These are phyloP conservation scores for Termitomyces sp. DNA, from an alignment of 768 basidiomycete species.

Conservation along the genomic window DNA sequence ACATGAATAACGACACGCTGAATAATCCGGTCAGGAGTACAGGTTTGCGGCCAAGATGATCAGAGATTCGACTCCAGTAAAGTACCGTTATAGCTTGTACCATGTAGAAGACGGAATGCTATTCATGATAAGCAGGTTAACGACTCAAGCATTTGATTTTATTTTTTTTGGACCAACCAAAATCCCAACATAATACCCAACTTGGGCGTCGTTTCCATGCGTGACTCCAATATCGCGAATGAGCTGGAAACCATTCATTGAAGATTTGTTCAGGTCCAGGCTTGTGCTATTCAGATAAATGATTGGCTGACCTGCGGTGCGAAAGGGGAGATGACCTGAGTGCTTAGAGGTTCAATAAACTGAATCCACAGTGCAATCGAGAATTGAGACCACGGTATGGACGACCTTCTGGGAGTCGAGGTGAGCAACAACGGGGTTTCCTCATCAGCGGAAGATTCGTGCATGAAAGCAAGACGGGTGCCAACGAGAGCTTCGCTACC, in stretches of 20 bases:
- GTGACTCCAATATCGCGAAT: constrained; percentile 67
- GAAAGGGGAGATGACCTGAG: constrained; percentile 72
- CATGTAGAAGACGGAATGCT: constrained; percentile 77
- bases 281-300: neutral
- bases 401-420: constrained; percentile 34
- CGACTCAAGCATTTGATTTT: neutral
- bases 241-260: constrained; percentile 30
- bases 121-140: neutral
- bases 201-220: constrained; percentile 61
- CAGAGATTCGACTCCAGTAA: constrained; percentile 73
- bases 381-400: constrained; percentile 66
- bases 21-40: constrained; percentile 61
- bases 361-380: constrained; percentile 64
- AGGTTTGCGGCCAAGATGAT: constrained; percentile 68
- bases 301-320: constrained; percentile 49
- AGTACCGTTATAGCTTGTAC: constrained; percentile 67
- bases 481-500: neutral
- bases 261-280: neutral
- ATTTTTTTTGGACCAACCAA: constrained; percentile 38
- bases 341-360: constrained; percentile 69
- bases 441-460: constrained; percentile 33
- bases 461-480: constrained; percentile 1
- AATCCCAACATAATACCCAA: constrained; percentile 76
- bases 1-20: constrained; percentile 66
- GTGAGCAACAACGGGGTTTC: constrained; percentile 52